Conservation (phyloP, 179 eudicot species). For the Sideroxylon spinosum region DNA sequence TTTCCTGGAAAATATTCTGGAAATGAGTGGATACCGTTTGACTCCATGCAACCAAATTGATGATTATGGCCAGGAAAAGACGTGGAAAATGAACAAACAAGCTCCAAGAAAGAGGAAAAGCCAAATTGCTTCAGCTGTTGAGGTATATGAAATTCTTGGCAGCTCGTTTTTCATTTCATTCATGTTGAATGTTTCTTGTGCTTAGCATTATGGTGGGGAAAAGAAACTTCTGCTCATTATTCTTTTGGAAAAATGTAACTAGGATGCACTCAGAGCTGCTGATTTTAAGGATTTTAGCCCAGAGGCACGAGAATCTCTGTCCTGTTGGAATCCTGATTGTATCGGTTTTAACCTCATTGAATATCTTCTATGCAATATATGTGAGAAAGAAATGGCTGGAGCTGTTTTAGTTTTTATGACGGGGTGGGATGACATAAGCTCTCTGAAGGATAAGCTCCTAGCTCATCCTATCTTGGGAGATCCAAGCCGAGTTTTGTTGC, state of each 20-base stretch:
- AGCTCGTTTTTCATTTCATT: slow-evolving; percentile 10
- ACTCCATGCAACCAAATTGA: slow-evolving; percentile 80
- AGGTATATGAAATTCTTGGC: slow-evolving; percentile 37
- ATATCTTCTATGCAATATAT: slow-evolving; percentile 57
- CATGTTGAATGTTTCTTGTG: slow-evolving; percentile 6
- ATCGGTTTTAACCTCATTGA: slow-evolving; percentile 84
- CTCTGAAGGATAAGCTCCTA: slow-evolving; percentile 76
- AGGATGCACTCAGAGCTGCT: slow-evolving; percentile 81
- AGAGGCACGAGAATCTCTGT: slow-evolving; percentile 66
- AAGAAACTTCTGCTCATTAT: background rate
- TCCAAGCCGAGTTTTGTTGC: slow-evolving; percentile 58
- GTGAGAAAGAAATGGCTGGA: slow-evolving; percentile 71
- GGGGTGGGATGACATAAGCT: slow-evolving; percentile 94
- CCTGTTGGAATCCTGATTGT: slow-evolving; percentile 94
- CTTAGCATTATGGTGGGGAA: background rate
- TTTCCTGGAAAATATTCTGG: slow-evolving; percentile 76
- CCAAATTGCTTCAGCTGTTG: slow-evolving; percentile 78
- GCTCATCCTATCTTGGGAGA: slow-evolving; percentile 66
- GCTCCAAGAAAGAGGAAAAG: slow-evolving; percentile 82
- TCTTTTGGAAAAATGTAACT: slow-evolving; percentile 11
- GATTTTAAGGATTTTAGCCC: slow-evolving; percentile 55
- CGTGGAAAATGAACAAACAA: slow-evolving; percentile 85
- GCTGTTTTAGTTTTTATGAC: slow-evolving; percentile 88
- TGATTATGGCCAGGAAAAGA: slow-evolving; percentile 79
- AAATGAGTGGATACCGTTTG: slow-evolving; percentile 67